A percentile compares a stretch with the other conserved stretches of the same genome.
phyloP scores from a whole-genome alignment of 192 early-diverging fungal genomes.

The Chytriomyces sp. region DNA sequence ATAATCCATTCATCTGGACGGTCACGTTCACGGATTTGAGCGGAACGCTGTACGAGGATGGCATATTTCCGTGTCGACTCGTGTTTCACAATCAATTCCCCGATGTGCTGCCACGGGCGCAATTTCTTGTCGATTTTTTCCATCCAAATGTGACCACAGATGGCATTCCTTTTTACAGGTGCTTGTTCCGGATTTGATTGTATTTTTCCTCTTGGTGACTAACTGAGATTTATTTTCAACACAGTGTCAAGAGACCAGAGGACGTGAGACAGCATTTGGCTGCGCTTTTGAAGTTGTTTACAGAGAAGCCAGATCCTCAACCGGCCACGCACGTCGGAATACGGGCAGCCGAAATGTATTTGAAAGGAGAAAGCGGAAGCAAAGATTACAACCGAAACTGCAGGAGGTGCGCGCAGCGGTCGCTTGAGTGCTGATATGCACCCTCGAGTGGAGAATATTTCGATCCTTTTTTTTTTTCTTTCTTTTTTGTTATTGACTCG shows the following conservation, averaged over 20 bases:
- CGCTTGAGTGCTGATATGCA: slow-evolving; percentile 41
- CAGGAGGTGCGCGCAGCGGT: slow-evolving; percentile 52
- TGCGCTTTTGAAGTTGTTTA: slow-evolving; percentile 49
- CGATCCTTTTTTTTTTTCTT: not conserved
- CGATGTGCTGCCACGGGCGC: slow-evolving; percentile 57
- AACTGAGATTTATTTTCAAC: not conserved
- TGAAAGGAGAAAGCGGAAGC: slow-evolving; percentile 43
- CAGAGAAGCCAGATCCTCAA: slow-evolving; percentile 41
- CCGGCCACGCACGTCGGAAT: slow-evolving; percentile 56
- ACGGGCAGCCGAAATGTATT: slow-evolving; percentile 48
- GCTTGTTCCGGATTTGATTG: not conserved
- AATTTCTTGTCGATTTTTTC: slow-evolving; percentile 63
- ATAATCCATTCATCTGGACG: slow-evolving; percentile 67
- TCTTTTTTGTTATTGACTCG: not conserved
- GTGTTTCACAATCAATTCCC: slow-evolving; percentile 65
- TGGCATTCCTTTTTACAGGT: slow-evolving; percentile 63
- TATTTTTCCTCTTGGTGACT: not conserved
- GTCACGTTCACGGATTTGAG: slow-evolving; percentile 54
- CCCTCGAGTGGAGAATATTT: too few species aligned
- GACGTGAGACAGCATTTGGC: slow-evolving; percentile 60
- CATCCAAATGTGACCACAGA: slow-evolving; percentile 64
- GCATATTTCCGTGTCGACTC: slow-evolving; percentile 61
- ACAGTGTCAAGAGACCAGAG: slow-evolving; percentile 49
- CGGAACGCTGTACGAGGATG: slow-evolving; percentile 64
- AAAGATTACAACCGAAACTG: slow-evolving; percentile 54